A percentile compares a stretch with the other conserved stretches of the same genome.
These are phyloP conservation scores for Quaeritorhiza haematococci DNA, from an alignment of 371 early-diverging fungal genomes.

Conservation along the genomic window DNA sequence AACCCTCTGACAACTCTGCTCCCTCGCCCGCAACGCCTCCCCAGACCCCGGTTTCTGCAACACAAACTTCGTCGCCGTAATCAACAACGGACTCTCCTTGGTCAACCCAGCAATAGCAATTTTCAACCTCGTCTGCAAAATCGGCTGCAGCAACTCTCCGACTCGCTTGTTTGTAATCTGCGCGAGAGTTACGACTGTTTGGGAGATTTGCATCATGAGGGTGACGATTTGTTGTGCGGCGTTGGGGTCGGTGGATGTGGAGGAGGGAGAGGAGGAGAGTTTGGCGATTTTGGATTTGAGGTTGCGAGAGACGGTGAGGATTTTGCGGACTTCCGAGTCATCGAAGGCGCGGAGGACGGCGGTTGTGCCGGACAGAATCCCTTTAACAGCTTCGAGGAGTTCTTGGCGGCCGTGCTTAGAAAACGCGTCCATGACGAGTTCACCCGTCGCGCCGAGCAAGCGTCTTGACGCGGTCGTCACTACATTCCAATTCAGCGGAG, in stretches of 20 bases:
- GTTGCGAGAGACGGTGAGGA: constrained; percentile 12
- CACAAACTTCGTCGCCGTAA: constrained; percentile 20
- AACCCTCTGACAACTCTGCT: constrained; percentile 4
- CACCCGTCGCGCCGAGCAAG: constrained; percentile 25
- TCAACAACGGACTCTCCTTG: constrained; percentile 31
- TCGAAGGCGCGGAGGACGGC: constrained; percentile 36
- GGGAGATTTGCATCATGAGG: constrained; percentile 20
- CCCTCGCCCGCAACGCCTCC: background rate
- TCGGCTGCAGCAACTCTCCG: constrained; percentile 29
- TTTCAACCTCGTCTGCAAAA: constrained; percentile 26
- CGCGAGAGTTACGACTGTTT: constrained; percentile 27
- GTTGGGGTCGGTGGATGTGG: background rate
- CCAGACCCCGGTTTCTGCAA: background rate
- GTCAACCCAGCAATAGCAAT: constrained; percentile 21
- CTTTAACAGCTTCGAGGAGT: constrained; percentile 44
- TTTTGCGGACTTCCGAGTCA: constrained; percentile 42
- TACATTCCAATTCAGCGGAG: too few relatives aligned
- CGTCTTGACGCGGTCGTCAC: constrained; percentile 32
- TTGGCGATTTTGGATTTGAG: constrained; percentile 2
- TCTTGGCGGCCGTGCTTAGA: constrained; percentile 26
- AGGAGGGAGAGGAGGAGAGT: background rate
- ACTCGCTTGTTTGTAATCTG: constrained; percentile 34
- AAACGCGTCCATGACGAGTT: constrained; percentile 31
- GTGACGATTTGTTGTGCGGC: constrained; percentile 2
- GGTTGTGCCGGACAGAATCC: constrained; percentile 41